phyloP scores from a whole-genome alignment of 108 stramenopile genomes.

The Nitzschia inconspicua region DNA sequence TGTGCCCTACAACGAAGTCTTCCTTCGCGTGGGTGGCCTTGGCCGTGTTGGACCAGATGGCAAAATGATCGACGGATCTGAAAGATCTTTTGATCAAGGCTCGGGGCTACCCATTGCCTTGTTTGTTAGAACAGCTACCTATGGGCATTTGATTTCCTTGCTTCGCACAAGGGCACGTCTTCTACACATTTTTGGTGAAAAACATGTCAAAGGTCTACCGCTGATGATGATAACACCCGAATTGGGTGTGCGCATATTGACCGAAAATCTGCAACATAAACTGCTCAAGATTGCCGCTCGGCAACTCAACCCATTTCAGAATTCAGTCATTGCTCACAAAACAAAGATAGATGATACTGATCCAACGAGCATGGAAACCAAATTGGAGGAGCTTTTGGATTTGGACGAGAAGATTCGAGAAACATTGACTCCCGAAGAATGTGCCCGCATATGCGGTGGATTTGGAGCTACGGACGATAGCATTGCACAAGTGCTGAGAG shows the following conservation, averaged over 20 bases:
- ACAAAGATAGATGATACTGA: slow-evolving; percentile 68
- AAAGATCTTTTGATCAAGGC: slow-evolving; percentile 70
- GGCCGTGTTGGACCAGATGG: slow-evolving; percentile 57
- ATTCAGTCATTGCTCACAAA: slow-evolving; percentile 65
- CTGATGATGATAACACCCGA: slow-evolving; percentile 77
- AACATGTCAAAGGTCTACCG: slow-evolving; percentile 56
- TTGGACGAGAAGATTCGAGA: slow-evolving; percentile 65
- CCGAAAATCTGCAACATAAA: slow-evolving; percentile 56
- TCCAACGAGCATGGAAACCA: slow-evolving; percentile 59
- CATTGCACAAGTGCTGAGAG: slow-evolving; percentile 72
- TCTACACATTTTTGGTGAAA: slow-evolving; percentile 53
- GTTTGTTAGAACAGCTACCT: slow-evolving; percentile 73
- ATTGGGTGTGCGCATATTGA: slow-evolving; percentile 68
- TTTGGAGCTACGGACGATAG: slow-evolving; percentile 88
- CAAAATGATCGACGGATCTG: slow-evolving; percentile 29
- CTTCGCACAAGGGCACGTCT: slow-evolving; percentile 73
- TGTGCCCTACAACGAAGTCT: slow-evolving; percentile 89
- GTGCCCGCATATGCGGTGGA: slow-evolving; percentile 60
- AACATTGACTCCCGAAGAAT: slow-evolving; percentile 67
- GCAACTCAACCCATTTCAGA: slow-evolving; percentile 84
- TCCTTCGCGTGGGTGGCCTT: slow-evolving; percentile 69
- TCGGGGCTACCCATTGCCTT: slow-evolving; percentile 82
- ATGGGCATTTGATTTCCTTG: slow-evolving; percentile 69
- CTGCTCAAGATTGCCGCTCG: slow-evolving; percentile 70
- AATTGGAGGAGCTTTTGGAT: slow-evolving; percentile 82